Conservation (phyloP, 2,329 filamentous ascomycete genomes). For the Calonectria pseudoreteaudii region DNA sequence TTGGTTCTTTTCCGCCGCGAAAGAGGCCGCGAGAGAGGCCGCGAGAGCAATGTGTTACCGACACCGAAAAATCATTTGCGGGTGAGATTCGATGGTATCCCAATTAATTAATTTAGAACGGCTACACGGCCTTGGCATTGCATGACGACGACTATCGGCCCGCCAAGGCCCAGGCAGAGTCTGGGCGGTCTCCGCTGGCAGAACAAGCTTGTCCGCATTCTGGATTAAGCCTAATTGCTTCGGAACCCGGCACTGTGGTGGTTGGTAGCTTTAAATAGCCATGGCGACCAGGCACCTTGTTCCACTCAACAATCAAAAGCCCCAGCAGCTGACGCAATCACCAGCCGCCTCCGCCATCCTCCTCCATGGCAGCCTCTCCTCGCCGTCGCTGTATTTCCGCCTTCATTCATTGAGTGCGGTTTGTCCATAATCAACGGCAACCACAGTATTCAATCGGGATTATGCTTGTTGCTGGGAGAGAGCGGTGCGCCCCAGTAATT, state of each 20-base stretch:
- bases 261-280: neutral
- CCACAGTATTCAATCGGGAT: neutral
- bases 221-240: slow-evolving; percentile 4
- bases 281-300: neutral
- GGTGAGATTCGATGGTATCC: neutral
- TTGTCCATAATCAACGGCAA: neutral
- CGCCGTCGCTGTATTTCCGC: neutral
- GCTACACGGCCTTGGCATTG: neutral
- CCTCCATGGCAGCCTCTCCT: neutral
- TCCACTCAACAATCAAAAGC: neutral
- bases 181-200: neutral
- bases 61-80: neutral
- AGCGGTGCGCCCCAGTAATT: neutral
- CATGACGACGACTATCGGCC: slow-evolving; percentile 4
- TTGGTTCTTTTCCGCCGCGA: neutral
- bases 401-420: no score
- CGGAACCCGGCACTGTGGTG: neutral
- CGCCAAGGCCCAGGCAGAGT: neutral
- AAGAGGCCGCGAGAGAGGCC: neutral
- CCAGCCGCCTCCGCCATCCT: neutral
- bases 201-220: neutral
- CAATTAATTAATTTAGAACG: neutral
- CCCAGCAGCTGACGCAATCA: neutral
- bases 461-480: neutral
- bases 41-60: neutral